Conservation (phyloP, 805 yeast species). For the Pichia gijzeniarum region DNA sequence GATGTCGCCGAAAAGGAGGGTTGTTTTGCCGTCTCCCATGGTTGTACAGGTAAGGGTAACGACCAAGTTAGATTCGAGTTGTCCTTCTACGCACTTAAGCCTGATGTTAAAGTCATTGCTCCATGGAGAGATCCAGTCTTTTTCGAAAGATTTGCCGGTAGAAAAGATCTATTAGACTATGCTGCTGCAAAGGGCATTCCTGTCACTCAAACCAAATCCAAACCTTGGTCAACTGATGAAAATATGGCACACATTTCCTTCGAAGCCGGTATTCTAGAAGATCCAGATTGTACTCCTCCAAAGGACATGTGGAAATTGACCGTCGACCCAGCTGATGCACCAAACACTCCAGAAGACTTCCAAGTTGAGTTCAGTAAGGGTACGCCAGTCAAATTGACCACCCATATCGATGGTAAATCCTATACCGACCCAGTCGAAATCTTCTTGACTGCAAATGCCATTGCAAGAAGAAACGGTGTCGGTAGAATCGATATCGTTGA, state of each 20-base stretch:
- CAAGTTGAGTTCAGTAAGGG: conserved; percentile 79
- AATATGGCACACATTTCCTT: conserved; percentile 98
- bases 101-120: conserved; percentile 93
- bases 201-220: conserved; percentile 95
- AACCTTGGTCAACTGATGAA: conserved; percentile 99
- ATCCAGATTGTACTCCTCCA: conserved; percentile 98
- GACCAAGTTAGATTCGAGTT: conserved; percentile 98
- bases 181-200: conserved; percentile 90
- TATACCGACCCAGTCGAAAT: conserved; percentile 88
- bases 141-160: conserved; percentile 94
- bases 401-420: conserved; percentile 42
- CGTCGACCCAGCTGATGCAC: conserved; percentile 93
- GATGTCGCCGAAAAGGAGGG: conserved; percentile 95
- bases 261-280: conserved; percentile 99
- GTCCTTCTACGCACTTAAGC: conserved; percentile 95
- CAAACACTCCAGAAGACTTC: conserved; percentile 86
- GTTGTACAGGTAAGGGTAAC: conserved; percentile 99
- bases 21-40: conserved; percentile 97
- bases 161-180: conserved; percentile 91
- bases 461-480: conserved; percentile 98
- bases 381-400: conserved; percentile 73
- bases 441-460: conserved; percentile 85
- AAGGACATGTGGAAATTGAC: conserved; percentile 99
- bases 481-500: conserved; percentile 99
- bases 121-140: conserved; percentile 99